Evolutionary conservation across 768 basidiomycete species (phyloP).

Genomic region (Tephrocybe sp.): DNA sequence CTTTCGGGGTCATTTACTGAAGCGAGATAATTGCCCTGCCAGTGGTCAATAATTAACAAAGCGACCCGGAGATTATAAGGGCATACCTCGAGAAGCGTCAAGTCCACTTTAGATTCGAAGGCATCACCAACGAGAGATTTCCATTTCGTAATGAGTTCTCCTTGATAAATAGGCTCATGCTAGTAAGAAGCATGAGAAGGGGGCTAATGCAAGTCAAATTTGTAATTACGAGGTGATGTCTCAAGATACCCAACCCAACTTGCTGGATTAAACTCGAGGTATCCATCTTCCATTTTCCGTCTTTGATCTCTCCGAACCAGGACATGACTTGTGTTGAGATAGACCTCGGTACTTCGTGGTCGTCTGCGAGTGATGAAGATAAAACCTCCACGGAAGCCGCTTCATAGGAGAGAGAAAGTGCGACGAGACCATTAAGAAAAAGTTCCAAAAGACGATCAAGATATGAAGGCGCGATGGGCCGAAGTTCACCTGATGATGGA

Average conservation of each 20-base stretch:
- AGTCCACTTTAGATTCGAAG: conserved; percentile 59
- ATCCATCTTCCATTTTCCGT: conserved; percentile 66
- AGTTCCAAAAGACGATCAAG: conserved; percentile 72
- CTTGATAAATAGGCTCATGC: conserved; percentile 57
- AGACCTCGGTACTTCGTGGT: conserved; percentile 64
- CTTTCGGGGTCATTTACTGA: conserved; percentile 31
- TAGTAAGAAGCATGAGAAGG: conserved; percentile 22
- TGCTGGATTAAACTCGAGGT: conserved; percentile 60
- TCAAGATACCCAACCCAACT: conserved; percentile 73
- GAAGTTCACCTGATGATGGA: conserved; percentile 53
- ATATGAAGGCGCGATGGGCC: conserved; percentile 66
- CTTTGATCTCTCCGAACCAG: conserved; percentile 73
- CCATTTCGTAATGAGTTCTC: conserved; percentile 67
- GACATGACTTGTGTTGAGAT: conserved; percentile 69
- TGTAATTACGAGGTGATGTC: conserved; percentile 48
- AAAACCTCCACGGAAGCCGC: conserved; percentile 60
- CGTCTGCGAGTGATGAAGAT: conserved; percentile 56
- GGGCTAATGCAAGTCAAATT: not conserved
- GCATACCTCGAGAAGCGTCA: conserved; percentile 69
- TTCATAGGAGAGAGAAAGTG: conserved; percentile 49
- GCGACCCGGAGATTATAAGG: not conserved
- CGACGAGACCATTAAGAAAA: conserved; percentile 71
- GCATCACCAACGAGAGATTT: conserved; percentile 72
- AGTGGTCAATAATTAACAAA: not conserved
- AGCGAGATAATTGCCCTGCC: conserved; percentile 74